Evolutionary conservation across 768 basidiomycete genomes (phyloP).

Genomic region (Lactarius sanguifluus): DNA sequence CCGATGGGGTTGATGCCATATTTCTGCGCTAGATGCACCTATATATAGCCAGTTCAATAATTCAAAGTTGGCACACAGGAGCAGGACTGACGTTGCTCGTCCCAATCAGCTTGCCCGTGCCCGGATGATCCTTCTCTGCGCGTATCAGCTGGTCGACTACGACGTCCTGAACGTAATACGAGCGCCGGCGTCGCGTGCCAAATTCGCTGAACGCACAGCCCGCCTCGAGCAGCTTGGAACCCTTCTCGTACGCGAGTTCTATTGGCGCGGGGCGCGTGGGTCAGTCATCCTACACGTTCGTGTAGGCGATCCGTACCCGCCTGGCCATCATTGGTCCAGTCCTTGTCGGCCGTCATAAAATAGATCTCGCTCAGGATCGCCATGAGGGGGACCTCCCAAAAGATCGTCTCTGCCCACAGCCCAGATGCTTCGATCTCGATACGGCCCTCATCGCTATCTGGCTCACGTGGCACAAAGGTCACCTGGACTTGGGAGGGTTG

Average conservation of each 20-base stretch:
- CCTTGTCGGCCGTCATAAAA: slow-evolving; percentile 68
- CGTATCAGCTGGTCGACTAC: slow-evolving; percentile 67
- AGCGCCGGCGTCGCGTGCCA: slow-evolving; percentile 80
- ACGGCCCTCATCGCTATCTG: slow-evolving; percentile 45
- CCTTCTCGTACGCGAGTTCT: slow-evolving; percentile 80
- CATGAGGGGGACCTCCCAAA: slow-evolving; percentile 98
- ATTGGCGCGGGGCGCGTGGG: slow-evolving; percentile 7
- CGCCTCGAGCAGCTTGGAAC: slow-evolving; percentile 53
- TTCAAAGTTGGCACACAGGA: not conserved
- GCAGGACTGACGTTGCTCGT: slow-evolving; percentile 80
- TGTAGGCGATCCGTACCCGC: slow-evolving; percentile 48
- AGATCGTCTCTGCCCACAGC: slow-evolving; percentile 78
- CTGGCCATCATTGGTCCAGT: slow-evolving; percentile 87
- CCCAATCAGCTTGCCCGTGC: slow-evolving; percentile 62
- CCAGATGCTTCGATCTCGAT: slow-evolving; percentile 74
- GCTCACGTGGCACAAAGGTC: slow-evolving; percentile 53
- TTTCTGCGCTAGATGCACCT: slow-evolving; percentile 86
- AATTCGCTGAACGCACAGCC: slow-evolving; percentile 82
- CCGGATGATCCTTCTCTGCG: slow-evolving; percentile 54
- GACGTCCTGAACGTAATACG: slow-evolving; percentile 70
- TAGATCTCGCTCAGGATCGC: slow-evolving; percentile 87
- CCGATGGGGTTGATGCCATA: slow-evolving; percentile 67
- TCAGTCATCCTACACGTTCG: not conserved
- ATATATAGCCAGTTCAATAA: slow-evolving; percentile 35
- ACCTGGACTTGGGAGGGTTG: slow-evolving; percentile 71